Evolutionary conservation across 495 filamentous ascomycete genomes (phyloP).

Genomic region (Aspergillus indologenus): DNA sequence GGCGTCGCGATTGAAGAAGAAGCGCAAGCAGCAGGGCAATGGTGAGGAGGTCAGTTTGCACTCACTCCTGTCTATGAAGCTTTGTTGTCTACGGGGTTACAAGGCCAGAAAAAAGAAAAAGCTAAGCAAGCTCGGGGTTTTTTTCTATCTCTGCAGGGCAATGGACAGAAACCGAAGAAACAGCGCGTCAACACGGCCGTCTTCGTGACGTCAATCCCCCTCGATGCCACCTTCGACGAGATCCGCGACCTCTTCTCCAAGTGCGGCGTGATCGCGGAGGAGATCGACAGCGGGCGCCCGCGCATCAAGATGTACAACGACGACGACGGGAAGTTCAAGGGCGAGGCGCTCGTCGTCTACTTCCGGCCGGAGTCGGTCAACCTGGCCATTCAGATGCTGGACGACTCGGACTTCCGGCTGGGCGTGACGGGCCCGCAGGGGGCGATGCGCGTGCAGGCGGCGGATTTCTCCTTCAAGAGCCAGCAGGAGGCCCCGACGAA

Average conservation of each 20-base stretch:
- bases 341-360: conserved; percentile 89
- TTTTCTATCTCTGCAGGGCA: conserved; percentile 21
- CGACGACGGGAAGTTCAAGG: conserved; percentile 80
- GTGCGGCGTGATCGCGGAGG: conserved; percentile 90
- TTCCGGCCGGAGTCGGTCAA: conserved; percentile 89
- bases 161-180: conserved; percentile 55
- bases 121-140: neutral
- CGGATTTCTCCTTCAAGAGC: conserved; percentile 86
- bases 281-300: conserved; percentile 78
- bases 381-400: conserved; percentile 85
- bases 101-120: neutral
- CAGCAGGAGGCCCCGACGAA: conserved; percentile 57
- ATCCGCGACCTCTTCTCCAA: conserved; percentile 78
- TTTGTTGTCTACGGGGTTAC: neutral
- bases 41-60: conserved; percentile 55
- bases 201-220: conserved; percentile 82
- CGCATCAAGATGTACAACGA: conserved; percentile 93
- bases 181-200: conserved; percentile 82
- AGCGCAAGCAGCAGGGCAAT: conserved; percentile 58
- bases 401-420: conserved; percentile 82
- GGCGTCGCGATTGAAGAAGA: conserved; percentile 64
- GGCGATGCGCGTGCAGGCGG: conserved; percentile 76
- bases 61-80: neutral
- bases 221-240: conserved; percentile 73
- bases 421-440: conserved; percentile 51